A percentile compares a stretch with the other conserved stretches of the same genome.
These are phyloP conservation scores for Neurospora sp. DNA, from an alignment of 495 filamentous ascomycete genomes.

Conservation along the genomic window DNA sequence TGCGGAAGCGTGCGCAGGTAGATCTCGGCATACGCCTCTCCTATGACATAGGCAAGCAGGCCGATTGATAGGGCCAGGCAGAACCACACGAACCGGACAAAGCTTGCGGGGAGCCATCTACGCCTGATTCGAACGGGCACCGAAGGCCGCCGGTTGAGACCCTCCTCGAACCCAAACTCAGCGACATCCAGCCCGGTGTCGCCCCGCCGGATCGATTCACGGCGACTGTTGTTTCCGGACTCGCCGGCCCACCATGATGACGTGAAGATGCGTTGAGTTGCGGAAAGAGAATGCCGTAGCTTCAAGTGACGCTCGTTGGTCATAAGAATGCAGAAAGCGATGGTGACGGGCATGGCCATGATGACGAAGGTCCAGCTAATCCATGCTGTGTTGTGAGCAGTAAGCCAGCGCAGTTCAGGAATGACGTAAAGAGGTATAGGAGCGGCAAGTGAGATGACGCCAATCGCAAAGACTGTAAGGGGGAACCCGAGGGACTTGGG, in stretches of 20 bases:
- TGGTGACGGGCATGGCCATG: conserved; percentile 51
- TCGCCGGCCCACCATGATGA: conserved; percentile 50
- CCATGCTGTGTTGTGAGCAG: conserved; percentile 51
- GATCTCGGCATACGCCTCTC: conserved; percentile 56
- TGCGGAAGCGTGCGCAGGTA: conserved; percentile 55
- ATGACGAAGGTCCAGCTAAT: conserved; percentile 53
- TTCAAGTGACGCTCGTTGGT: conserved; percentile 46
- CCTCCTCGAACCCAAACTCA: conserved; percentile 17
- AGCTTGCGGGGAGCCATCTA: conserved; percentile 47
- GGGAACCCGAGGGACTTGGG: conserved; percentile 49
- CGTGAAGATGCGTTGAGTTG: conserved; percentile 54
- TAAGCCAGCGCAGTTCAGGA: conserved; percentile 36
- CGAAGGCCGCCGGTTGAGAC: conserved; percentile 5
- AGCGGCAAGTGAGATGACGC: conserved; percentile 39
- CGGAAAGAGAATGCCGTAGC: conserved; percentile 43
- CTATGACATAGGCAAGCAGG: conserved; percentile 49
- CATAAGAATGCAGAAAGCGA: conserved; percentile 49
- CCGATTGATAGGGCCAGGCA: conserved; percentile 48
- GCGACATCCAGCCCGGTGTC: conserved; percentile 10
- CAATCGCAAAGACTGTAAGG: conserved; percentile 44
- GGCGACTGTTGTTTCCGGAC: conserved; percentile 28
- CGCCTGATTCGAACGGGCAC: conserved; percentile 30
- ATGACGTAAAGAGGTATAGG: conserved; percentile 48
- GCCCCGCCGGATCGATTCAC: conserved; percentile 21
- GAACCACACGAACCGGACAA: conserved; percentile 58